A percentile compares a stretch with the other conserved stretches of the same genome.
Evolutionary conservation across 1,284 basidiomycete species (phyloP).

Genomic region (Microbotryum saponariae): DNA sequence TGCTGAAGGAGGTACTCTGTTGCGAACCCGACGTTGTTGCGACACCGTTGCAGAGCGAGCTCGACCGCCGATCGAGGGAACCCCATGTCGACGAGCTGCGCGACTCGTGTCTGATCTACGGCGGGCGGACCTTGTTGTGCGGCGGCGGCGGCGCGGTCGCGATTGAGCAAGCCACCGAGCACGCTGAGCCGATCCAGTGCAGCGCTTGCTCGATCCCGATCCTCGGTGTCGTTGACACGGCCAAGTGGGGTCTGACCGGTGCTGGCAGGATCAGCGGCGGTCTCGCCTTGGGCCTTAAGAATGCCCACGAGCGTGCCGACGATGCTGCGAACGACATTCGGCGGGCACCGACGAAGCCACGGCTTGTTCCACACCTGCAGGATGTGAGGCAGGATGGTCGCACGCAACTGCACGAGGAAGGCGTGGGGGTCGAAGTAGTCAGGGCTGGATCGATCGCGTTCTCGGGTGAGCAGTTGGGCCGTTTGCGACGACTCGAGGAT

Average conservation of each 20-base stretch:
- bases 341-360: constrained; percentile 71
- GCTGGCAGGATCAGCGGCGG: constrained; percentile 10
- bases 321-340: constrained; percentile 58
- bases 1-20: constrained; percentile 79
- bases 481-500: constrained; percentile 83
- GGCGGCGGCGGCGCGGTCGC: constrained; percentile 9
- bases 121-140: constrained; percentile 5
- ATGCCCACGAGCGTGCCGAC: constrained; percentile 74
- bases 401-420: constrained; percentile 73
- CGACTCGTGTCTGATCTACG: constrained; percentile 24
- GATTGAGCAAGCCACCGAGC: constrained; percentile 9
- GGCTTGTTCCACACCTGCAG: constrained; percentile 68
- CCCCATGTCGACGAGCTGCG: constrained; percentile 81
- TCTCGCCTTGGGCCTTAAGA: constrained; percentile 69
- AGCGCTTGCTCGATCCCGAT: too few species aligned
- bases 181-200: too few species aligned
- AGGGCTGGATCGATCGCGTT: constrained; percentile 47
- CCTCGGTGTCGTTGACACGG: constrained; percentile 4
- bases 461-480: constrained; percentile 58
- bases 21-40: constrained; percentile 83
- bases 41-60: constrained; percentile 69
- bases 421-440: constrained; percentile 75
- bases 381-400: constrained; percentile 61
- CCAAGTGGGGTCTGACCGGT: constrained; percentile 1
- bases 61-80: constrained; percentile 80